These are phyloP conservation scores for Penicillium sp. DNA, from an alignment of 2,329 filamentous ascomycete species.

Conservation along the genomic window DNA sequence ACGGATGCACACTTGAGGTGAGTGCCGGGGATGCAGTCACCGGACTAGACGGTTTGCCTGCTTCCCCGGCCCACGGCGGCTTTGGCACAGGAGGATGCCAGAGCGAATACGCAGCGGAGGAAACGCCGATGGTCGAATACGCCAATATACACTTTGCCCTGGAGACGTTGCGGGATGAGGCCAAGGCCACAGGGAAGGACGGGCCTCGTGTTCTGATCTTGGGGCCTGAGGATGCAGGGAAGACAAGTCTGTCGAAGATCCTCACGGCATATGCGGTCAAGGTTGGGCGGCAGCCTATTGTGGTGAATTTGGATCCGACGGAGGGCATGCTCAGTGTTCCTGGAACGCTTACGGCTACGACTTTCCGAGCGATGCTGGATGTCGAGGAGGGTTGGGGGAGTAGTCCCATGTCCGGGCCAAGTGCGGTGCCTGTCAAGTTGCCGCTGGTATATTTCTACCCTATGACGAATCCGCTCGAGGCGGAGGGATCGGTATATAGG, in stretches of 20 bases:
- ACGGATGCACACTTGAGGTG: slow-evolving; percentile 85
- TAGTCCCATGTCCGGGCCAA: slow-evolving; percentile 88
- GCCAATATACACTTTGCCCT: slow-evolving; percentile 89
- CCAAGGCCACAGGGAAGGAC: slow-evolving; percentile 54
- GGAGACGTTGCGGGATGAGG: slow-evolving; percentile 70
- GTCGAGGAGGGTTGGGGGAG: slow-evolving; percentile 87
- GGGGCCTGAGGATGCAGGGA: slow-evolving; percentile 78
- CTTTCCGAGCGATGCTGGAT: slow-evolving; percentile 85
- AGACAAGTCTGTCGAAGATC: slow-evolving; percentile 79
- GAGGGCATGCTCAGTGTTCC: slow-evolving; percentile 80
- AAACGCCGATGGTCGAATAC: slow-evolving; percentile 80
- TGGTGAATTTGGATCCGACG: slow-evolving; percentile 82
- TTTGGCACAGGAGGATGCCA: slow-evolving; percentile 64
- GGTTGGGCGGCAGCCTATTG: slow-evolving; percentile 73
- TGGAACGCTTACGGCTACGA: slow-evolving; percentile 83
- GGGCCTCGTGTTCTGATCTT: slow-evolving; percentile 86
- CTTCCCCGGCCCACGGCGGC: slow-evolving; percentile 34
- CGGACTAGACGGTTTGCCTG: slow-evolving; percentile 34
- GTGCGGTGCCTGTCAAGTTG: slow-evolving; percentile 84
- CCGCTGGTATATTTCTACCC: slow-evolving; percentile 92
- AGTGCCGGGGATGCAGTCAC: slow-evolving; percentile 61
- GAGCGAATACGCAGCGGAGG: slow-evolving; percentile 72
- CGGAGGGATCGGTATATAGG: slow-evolving; percentile 74
- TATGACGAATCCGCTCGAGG: slow-evolving; percentile 68
- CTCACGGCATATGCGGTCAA: slow-evolving; percentile 80